A percentile compares a stretch with the other conserved stretches of the same genome.
phyloP scores from a whole-genome alignment of 768 basidiomycete genomes.

The Naganishia kalamii region DNA sequence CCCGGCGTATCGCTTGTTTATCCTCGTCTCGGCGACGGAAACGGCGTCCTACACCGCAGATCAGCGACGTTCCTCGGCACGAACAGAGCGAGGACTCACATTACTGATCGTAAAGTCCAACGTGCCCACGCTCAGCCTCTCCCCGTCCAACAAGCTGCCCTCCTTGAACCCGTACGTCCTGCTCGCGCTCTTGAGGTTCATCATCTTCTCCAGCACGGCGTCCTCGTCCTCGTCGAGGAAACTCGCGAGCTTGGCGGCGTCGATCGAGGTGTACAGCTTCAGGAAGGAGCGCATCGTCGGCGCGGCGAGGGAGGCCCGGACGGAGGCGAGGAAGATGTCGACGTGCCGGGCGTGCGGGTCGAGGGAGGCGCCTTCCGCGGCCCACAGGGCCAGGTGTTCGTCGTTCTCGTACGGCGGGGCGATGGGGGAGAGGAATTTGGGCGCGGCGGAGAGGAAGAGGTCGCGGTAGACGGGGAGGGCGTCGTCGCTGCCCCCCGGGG shows the following conservation, averaged over 20 bases:
- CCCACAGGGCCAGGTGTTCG: slow-evolving; percentile 54
- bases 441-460: slow-evolving; percentile 88
- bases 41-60: slow-evolving; percentile 71
- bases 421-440: slow-evolving; percentile 92
- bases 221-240: slow-evolving; percentile 79
- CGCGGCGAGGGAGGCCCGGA: slow-evolving; percentile 65
- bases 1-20: slow-evolving; percentile 85
- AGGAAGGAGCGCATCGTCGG: slow-evolving; percentile 84
- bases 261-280: slow-evolving; percentile 90
- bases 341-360: slow-evolving; percentile 83
- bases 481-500: slow-evolving; percentile 48
- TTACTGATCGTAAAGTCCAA: slow-evolving; percentile 92
- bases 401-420: slow-evolving; percentile 87
- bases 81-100: slow-evolving; percentile 51
- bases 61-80: background rate
- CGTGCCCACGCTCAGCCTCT: slow-evolving; percentile 82
- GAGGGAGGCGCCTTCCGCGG: slow-evolving; percentile 46
- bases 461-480: slow-evolving; percentile 77
- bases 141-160: slow-evolving; percentile 63
- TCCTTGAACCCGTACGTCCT: slow-evolving; percentile 54
- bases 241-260: slow-evolving; percentile 79
- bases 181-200: slow-evolving; percentile 87
- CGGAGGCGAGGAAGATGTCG: slow-evolving; percentile 73
- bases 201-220: slow-evolving; percentile 89
- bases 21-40: slow-evolving; percentile 88